phyloP scores from a whole-genome alignment of 2,329 filamentous ascomycete species.

The Colletotrichum simmondsii region DNA sequence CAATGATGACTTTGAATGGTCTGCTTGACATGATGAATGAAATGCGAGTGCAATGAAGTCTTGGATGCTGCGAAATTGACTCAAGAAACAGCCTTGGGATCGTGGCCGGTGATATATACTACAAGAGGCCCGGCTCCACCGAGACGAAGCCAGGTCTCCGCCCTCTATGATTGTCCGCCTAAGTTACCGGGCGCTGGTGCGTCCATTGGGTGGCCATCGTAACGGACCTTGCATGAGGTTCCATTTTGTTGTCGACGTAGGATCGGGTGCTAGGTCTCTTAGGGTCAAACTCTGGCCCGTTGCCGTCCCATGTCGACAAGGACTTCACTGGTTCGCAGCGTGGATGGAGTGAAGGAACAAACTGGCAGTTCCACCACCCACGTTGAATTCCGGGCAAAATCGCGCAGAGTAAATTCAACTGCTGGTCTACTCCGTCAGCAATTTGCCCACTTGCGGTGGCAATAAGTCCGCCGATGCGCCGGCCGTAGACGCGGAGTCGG shows the following conservation, averaged over 20 bases:
- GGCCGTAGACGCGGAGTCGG: background rate
- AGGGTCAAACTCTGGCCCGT: background rate
- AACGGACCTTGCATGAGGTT: background rate
- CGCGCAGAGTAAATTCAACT: background rate
- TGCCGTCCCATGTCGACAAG: background rate
- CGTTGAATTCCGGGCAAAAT: too few species aligned
- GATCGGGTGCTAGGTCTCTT: background rate
- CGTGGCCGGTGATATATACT: background rate
- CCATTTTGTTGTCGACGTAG: background rate
- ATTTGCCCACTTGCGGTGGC: background rate
- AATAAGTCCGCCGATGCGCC: background rate
- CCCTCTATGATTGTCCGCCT: background rate
- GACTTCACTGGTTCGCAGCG: background rate
- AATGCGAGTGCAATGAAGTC: background rate
- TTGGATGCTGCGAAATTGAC: background rate
- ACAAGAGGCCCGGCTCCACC: background rate
- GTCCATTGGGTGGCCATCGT: background rate
- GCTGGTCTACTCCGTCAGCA: background rate
- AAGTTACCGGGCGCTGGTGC: background rate
- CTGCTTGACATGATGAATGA: constrained; percentile 40
- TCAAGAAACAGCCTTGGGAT: background rate
- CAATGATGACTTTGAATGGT: constrained; percentile 42
- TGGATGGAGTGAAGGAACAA: background rate
- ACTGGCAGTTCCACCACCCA: too few species aligned
- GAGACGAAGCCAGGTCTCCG: background rate